These are phyloP conservation scores for Graphilbum fragrans DNA, from an alignment of 2,329 filamentous ascomycete species.

Conservation along the genomic window DNA sequence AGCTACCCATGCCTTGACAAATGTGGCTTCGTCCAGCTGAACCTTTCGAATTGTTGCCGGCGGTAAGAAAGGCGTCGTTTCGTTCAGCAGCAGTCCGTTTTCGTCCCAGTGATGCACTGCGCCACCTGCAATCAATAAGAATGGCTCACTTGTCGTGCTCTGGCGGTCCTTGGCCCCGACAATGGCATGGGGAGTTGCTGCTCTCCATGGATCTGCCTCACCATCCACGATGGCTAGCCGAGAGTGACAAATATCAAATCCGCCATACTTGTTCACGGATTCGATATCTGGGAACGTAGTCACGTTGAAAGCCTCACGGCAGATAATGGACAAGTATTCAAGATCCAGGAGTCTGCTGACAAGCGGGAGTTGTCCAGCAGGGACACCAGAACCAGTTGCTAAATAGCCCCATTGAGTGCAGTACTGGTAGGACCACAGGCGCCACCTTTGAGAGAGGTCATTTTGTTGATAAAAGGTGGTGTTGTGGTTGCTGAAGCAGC, in stretches of 20 bases:
- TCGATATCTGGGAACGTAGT: slow-evolving; percentile 48
- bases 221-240: slow-evolving; percentile 71
- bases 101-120: slow-evolving; percentile 72
- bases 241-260: slow-evolving; percentile 58
- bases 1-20: slow-evolving; percentile 10
- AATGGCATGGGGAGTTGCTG: slow-evolving; percentile 59
- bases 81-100: slow-evolving; percentile 52
- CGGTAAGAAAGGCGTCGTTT: slow-evolving; percentile 29
- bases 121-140: slow-evolving; percentile 58
- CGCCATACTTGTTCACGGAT: slow-evolving; percentile 65
- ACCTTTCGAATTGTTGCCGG: slow-evolving; percentile 6
- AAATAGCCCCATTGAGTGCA: slow-evolving; percentile 66
- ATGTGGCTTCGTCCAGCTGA: slow-evolving; percentile 10
- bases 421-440: slow-evolving; percentile 40
- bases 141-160: slow-evolving; percentile 55
- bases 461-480: slow-evolving; percentile 20
- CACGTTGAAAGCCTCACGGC: slow-evolving; percentile 59
- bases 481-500: slow-evolving; percentile 24
- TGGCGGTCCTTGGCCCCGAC: slow-evolving; percentile 41
- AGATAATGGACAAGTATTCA: slow-evolving; percentile 49
- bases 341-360: slow-evolving; percentile 60
- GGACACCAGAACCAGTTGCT: slow-evolving; percentile 59
- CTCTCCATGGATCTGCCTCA: slow-evolving; percentile 68
- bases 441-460: slow-evolving; percentile 25
- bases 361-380: slow-evolving; percentile 50